Conservation (phyloP, 352 stramenopile genomes). For the Pythium aristosporum region DNA sequence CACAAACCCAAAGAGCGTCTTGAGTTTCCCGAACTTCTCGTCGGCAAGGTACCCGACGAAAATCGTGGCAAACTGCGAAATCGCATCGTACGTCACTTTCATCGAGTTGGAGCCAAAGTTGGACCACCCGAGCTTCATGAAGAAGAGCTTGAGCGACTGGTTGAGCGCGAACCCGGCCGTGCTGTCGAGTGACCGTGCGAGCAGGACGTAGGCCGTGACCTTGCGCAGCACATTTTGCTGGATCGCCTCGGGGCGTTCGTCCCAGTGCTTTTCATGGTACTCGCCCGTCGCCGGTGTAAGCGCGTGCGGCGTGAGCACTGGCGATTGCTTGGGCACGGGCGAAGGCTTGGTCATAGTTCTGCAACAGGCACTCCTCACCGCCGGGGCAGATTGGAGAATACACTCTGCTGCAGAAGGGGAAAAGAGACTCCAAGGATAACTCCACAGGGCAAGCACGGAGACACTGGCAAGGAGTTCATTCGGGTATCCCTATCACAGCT, state of each 20-base stretch:
- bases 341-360: too few species aligned
- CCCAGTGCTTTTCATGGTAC: conserved; percentile 17
- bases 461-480: too few species aligned
- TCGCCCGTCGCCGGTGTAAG: not conserved
- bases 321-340: not conserved
- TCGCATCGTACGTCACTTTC: conserved; percentile 32
- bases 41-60: conserved; percentile 32
- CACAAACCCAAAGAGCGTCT: conserved; percentile 27
- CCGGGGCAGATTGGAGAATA: too few species aligned
- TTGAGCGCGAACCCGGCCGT: conserved; percentile 31
- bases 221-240: conserved; percentile 24
- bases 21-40: conserved; percentile 28
- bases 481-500: too few species aligned
- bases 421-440: too few species aligned
- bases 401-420: too few species aligned
- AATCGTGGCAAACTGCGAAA: conserved; percentile 31
- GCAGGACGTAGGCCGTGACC: conserved; percentile 27
- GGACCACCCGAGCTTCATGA: conserved; percentile 28
- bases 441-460: too few species aligned
- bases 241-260: conserved; percentile 11
- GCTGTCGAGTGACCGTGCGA: conserved; percentile 25
- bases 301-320: conserved; percentile 6
- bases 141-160: conserved; percentile 33
- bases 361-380: too few species aligned
- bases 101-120: conserved; percentile 28